Evolutionary conservation across 2,329 filamentous ascomycete species (phyloP).

Genomic region (Fusarium paranaense): DNA sequence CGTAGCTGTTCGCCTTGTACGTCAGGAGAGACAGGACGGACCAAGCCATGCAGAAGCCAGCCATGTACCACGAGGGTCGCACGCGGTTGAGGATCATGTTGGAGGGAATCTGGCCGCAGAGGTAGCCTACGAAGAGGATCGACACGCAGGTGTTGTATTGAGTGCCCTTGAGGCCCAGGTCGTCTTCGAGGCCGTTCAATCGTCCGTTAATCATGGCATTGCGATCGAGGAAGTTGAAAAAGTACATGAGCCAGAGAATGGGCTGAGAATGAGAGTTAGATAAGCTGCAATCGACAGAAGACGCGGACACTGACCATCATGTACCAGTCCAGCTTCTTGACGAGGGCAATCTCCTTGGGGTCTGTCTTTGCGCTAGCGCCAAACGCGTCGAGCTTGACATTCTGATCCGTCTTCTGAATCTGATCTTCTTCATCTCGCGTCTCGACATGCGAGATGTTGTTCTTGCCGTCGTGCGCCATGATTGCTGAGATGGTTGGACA

Average conservation of each 20-base stretch:
- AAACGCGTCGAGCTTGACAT: neutral
- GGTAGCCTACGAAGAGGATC: conserved; percentile 53
- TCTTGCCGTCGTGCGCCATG: conserved; percentile 3
- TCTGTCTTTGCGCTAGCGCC: conserved; percentile 32
- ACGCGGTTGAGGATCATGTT: conserved; percentile 57
- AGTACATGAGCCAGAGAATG: conserved; percentile 56
- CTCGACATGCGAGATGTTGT: conserved; percentile 14
- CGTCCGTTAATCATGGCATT: conserved; percentile 69
- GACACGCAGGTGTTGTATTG: conserved; percentile 51
- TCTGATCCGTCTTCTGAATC: neutral
- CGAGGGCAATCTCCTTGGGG: conserved; percentile 33
- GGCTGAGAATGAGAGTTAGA: conserved; percentile 31
- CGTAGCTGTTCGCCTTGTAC: conserved; percentile 54
- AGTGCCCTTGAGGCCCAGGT: conserved; percentile 58
- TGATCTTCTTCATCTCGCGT: neutral
- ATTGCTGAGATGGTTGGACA: neutral
- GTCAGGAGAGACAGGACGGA: conserved; percentile 56
- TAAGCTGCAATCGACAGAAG: neutral
- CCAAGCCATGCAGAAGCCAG: conserved; percentile 52
- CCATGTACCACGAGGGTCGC: conserved; percentile 58
- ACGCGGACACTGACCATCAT: conserved; percentile 21
- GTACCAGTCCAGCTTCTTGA: conserved; percentile 35
- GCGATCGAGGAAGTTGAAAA: conserved; percentile 58
- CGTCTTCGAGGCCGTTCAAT: conserved; percentile 64
- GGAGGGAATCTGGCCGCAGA: conserved; percentile 50